Evolutionary conservation across 371 early-diverging fungal species (phyloP).

Genomic region (Nematocida ausubeli): DNA sequence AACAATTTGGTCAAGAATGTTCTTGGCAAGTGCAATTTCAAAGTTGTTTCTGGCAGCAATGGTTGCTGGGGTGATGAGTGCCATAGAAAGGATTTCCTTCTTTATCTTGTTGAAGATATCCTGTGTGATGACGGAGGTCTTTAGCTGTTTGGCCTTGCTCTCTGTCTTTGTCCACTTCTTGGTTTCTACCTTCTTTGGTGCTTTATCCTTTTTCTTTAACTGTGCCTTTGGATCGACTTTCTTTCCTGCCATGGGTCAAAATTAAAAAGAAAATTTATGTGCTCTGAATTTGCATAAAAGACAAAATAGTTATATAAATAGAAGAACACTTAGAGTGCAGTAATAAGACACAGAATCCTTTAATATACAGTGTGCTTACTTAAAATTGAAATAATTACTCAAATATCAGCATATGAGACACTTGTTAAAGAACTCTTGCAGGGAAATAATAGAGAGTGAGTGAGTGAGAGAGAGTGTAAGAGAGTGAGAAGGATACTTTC

Average conservation of each 20-base stretch:
- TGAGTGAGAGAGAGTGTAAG: too few species aligned
- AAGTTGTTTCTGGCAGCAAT: conserved; percentile 61
- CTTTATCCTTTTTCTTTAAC: conserved; percentile 56
- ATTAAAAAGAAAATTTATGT: conserved; percentile 47
- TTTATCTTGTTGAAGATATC: conserved; percentile 61
- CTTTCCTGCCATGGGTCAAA: conserved; percentile 58
- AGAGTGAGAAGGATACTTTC: too few species aligned
- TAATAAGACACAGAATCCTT: too few species aligned
- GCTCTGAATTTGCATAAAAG: neutral
- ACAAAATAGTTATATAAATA: too few species aligned
- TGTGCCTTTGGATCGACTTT: conserved; percentile 62
- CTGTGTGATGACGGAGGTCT: conserved; percentile 52
- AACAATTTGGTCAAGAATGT: conserved; percentile 53
- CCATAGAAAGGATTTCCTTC: conserved; percentile 60
- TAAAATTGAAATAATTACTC: too few species aligned
- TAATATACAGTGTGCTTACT: too few species aligned
- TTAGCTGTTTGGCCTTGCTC: conserved; percentile 57
- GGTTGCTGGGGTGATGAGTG: conserved; percentile 54
- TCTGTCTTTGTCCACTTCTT: conserved; percentile 65
- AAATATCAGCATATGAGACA: too few species aligned
- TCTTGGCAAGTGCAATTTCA: conserved; percentile 59
- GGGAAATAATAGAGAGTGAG: too few species aligned
- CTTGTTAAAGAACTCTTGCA: too few species aligned
- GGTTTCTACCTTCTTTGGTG: conserved; percentile 57
- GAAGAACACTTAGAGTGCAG: too few species aligned